Evolutionary conservation across 345 rosid genomes (phyloP), one percentile per base, ranked within the genome.

Genomic region (Eutrema heterophyllum): DNA sequence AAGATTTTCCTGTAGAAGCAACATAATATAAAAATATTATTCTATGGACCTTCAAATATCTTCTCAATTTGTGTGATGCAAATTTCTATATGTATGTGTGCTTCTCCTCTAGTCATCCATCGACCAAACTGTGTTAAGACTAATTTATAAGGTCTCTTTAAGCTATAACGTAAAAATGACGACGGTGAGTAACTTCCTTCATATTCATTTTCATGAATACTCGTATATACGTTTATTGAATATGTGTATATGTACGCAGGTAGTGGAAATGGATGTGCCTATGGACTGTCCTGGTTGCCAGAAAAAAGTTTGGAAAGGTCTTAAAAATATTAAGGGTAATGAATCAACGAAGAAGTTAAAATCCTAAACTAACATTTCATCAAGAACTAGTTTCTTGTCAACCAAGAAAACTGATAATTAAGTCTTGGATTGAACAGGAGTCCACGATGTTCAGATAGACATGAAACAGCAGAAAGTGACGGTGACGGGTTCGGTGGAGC

Each of bases 281-380:
- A 93, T 93, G 82, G 90, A 90, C 57, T 90, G 96, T 58, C 73
- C 82, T 43, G 97, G 95, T 69, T 88, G 98, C 46, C 88, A 83
- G 75, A 72, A 45, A 41, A 87, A 81, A 71, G 84, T 90, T 12
- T 84, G 56, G 83, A 87, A 81, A 67, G 83, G 90, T 53, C 87
- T 93, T 59, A 52, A 62, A 39, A 93, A 85, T 30, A 78, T 87
- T 35, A 76, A 87, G 33, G 98, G 98, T 87, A 79, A 59, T 1
- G 41, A 50, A 41, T n/a, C 41, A 35, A 29, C 5, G 40, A 45
- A 24, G 0, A 63, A 41, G 15, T 21, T 44, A 24, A 12, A 6
- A 4, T 16, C 24, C 5, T 33, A n/a, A 56, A 58, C 18, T 24
- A 56, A 46, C 29, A 56, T 57, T 60, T 60, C 48, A 27, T 41